Percentiles rank a stretch among this genome's conserved stretches.
phyloP scores from a whole-genome alignment of 257 asterid species.

The Primulina eburnea region DNA sequence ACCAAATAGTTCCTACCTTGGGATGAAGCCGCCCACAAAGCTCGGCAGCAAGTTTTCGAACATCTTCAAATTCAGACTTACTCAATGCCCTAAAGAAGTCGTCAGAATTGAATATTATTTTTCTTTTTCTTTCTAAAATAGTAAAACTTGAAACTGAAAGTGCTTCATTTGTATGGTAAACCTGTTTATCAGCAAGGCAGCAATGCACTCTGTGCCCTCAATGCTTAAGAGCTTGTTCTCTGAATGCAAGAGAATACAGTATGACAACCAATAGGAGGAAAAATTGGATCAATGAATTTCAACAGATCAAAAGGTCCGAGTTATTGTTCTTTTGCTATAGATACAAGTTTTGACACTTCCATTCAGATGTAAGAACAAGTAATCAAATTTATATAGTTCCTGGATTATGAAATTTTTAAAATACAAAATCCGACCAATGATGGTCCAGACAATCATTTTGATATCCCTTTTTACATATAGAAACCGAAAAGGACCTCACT shows the following conservation, averaged over 20 bases:
- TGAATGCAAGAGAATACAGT: slow-evolving; percentile 29
- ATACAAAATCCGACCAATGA: not conserved
- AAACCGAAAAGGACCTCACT: not conserved
- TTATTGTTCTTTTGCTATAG: not conserved
- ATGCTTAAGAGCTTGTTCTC: slow-evolving; percentile 34
- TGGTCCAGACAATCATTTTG: not conserved
- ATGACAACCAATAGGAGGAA: slow-evolving; percentile 9
- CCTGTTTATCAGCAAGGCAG: slow-evolving; percentile 70
- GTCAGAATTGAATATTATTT: slow-evolving; percentile 17
- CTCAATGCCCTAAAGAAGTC: slow-evolving; percentile 58
- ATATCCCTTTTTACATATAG: not conserved
- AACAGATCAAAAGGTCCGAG: slow-evolving; percentile 5
- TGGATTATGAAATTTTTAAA: not conserved
- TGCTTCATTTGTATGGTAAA: slow-evolving; percentile 26
- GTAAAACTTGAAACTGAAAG: slow-evolving; percentile 12
- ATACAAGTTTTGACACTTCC: not conserved
- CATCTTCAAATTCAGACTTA: slow-evolving; percentile 78
- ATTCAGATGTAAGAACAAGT: not conserved
- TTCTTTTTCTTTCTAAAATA: not conserved
- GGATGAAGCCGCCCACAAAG: slow-evolving; percentile 93
- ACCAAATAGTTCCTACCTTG: slow-evolving; percentile 39
- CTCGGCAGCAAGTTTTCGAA: slow-evolving; percentile 90
- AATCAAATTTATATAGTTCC: not conserved
- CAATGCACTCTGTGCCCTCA: slow-evolving; percentile 54
- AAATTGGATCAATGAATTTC: not conserved